These are phyloP conservation scores for Westerdykella sp. DNA, from an alignment of 2,329 filamentous ascomycete genomes.

Conservation along the genomic window DNA sequence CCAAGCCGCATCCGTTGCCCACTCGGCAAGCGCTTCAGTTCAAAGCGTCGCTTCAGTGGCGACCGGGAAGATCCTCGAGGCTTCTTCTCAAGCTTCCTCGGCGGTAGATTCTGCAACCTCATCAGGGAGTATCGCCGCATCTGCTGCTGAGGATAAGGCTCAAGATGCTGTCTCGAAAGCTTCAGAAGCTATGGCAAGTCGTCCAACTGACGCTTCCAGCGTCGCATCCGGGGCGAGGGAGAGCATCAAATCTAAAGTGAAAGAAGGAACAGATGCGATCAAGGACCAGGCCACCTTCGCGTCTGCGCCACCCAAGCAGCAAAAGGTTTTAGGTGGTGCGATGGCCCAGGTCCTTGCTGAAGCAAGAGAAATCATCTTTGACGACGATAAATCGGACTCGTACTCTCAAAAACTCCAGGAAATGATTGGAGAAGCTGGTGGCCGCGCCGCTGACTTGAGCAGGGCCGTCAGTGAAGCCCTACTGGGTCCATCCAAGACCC, in stretches of 20 bases:
- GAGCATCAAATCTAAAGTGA: slow-evolving; percentile 15
- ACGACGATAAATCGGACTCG: slow-evolving; percentile 43
- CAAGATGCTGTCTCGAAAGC: slow-evolving; percentile 20
- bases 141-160: slow-evolving; percentile 10
- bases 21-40: slow-evolving; percentile 3
- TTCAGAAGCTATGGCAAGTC: slow-evolving; percentile 15
- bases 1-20: slow-evolving; percentile 13
- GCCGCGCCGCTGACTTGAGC: slow-evolving; percentile 49
- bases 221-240: slow-evolving; percentile 10
- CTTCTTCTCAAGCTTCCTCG: slow-evolving; percentile 26
- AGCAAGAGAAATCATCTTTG: slow-evolving; percentile 42
- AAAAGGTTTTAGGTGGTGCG: slow-evolving; percentile 50
- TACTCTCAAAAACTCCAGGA: slow-evolving; percentile 49
- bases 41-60: slow-evolving; percentile 28
- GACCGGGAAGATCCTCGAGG: slow-evolving; percentile 31
- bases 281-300: slow-evolving; percentile 20
- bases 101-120: slow-evolving; percentile 14
- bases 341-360: slow-evolving; percentile 48
- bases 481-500: slow-evolving; percentile 41
- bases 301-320: slow-evolving; percentile 30
- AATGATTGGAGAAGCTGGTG: slow-evolving; percentile 48
- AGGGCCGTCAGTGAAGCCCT: slow-evolving; percentile 53
- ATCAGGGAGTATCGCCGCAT: slow-evolving; percentile 15
- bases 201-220: slow-evolving; percentile 13
- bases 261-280: slow-evolving; percentile 14